Percentiles rank a stretch among this genome's conserved stretches.
Conservation (phyloP, 176 grass and related monocot genomes). For the Dendrocalamus sinicus region DNA sequence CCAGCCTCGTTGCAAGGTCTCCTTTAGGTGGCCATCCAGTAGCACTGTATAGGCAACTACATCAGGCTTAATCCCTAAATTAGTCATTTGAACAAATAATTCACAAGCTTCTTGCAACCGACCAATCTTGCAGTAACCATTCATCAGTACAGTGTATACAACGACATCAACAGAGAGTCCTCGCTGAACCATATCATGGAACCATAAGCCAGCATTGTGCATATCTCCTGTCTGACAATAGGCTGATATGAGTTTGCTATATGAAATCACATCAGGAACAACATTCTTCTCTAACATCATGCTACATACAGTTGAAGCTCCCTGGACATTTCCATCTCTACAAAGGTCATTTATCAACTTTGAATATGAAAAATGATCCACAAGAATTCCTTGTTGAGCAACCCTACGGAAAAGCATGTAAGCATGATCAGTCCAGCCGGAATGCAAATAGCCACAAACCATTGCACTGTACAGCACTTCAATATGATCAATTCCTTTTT, state of each 20-base stretch:
- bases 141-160: slow-evolving; percentile 69
- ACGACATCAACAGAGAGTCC: slow-evolving; percentile 61
- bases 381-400: slow-evolving; percentile 64
- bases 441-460: slow-evolving; percentile 82
- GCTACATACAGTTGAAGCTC: slow-evolving; percentile 63
- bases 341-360: slow-evolving; percentile 70
- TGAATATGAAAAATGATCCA: slow-evolving; percentile 49
- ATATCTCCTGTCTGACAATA: slow-evolving; percentile 64
- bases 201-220: slow-evolving; percentile 58
- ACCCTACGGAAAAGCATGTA: slow-evolving; percentile 64
- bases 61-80: slow-evolving; percentile 67
- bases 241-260: slow-evolving; percentile 66
- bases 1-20: slow-evolving; percentile 35
- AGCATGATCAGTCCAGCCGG: slow-evolving; percentile 61
- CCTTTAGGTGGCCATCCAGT: slow-evolving; percentile 51
- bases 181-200: slow-evolving; percentile 58
- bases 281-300: slow-evolving; percentile 68
- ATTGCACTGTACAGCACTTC: slow-evolving; percentile 72
- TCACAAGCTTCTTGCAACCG: slow-evolving; percentile 52
- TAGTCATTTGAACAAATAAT: slow-evolving; percentile 66
- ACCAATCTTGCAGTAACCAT: slow-evolving; percentile 69
- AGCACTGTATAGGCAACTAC: slow-evolving; percentile 53
- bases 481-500: slow-evolving; percentile 52
- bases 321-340: slow-evolving; percentile 53
- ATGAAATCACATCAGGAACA: slow-evolving; percentile 63